Base-by-base conservation (phyloP, 371 early-diverging fungal species). In the Lichtheimia corymbifera region DNA sequence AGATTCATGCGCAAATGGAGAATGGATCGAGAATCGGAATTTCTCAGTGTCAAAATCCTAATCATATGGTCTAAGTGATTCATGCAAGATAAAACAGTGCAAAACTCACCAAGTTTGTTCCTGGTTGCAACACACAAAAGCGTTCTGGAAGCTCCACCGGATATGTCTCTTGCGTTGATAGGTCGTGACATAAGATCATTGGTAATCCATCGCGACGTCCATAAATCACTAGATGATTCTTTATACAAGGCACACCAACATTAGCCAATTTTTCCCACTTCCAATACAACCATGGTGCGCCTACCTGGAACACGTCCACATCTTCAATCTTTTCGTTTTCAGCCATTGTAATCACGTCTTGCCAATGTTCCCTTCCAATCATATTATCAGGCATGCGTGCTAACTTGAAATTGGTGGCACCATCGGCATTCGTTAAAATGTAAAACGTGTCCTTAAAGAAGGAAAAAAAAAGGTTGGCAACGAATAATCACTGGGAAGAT, bases 271-370 rank as follows among this genome's bases (percentile, higher is more conserved):
- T 24, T 13, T 2, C n/a, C n/a, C 24, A 20, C 7, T 12, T n/a
- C 20, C 5, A 59, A 11, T 5, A 30, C 13, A 11, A 1, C 9
- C 1, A 6, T 20, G n/a, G n/a, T n/a, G 9, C 24, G 2, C 53
- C 44, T 80, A 87, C 85, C 63, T 82, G 70, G 58, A 93, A 93
- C 14, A 94, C 70, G 58, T 94, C 94, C 4, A 94, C 89, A 63
- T 93, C 93, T 51, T 93, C 91, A 45, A 94, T 91, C 45, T 84
- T 86, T 62, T 90, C 89, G 14, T 77, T 83, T 2, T 80, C 67
- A 40, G 74, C 75, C 45, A 90, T 77, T 0, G 74, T 76, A 57
- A 91, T 74, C 42, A 90, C 63, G 51, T 89, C 87, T 6, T 65
- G 64, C 93, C 93, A 92, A 24, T 79, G 40, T 0, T 64, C 62